Evolutionary conservation across 2,329 filamentous ascomycete species (phyloP), one percentile per base, ranked within the genome.

Genomic region (Fusarium sp.): DNA sequence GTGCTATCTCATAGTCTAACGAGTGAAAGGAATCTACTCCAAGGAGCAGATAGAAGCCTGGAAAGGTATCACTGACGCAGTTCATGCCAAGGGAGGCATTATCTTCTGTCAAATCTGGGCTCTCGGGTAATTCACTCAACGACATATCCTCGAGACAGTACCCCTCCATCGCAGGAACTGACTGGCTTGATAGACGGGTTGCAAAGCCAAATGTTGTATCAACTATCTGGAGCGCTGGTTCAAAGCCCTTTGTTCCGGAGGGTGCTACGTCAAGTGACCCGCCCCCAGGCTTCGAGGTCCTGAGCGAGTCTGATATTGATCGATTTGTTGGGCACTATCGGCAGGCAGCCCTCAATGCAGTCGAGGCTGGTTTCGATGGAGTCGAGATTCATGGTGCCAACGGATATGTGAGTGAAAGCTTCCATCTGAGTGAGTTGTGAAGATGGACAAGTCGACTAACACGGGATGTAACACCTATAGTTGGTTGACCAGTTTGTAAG

Each of bases 281-380:
- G 16, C 63, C 56, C 10, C 66, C 67, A n/a, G 72, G 75, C 10
- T 63, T 77, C 87, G 70, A 89, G 85, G n/a, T 61, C 10, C 89
- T 95, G 88, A 91, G 88, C 0, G 83, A 88, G 24, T 82, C 87
- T 1, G 92, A 94, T 40, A 94, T 95, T 62, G 84, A 90, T 59
- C 81, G 86, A 5, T 85, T 92, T 66, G 92, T 93, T 77, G 80
- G 80, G 2, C 89, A 89, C 1, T 94, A 88, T 82, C 87, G 85
- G 2, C 86, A 85, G 2, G 87, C 88, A 0, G 84, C 87, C 0
- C 84, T 86, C 73, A 85, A 89, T 27, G 88, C 92, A 0, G 80
- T 94, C 0, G 85, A 87, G 0, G 90, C 89, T 6, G 93, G 93
- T 0, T 92, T 92, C 37, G 93, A 96, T 77, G 91, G 90, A 6